Evolutionary conservation across 257 asterid genomes (phyloP).

Genomic region (Gardenia jasminoides): DNA sequence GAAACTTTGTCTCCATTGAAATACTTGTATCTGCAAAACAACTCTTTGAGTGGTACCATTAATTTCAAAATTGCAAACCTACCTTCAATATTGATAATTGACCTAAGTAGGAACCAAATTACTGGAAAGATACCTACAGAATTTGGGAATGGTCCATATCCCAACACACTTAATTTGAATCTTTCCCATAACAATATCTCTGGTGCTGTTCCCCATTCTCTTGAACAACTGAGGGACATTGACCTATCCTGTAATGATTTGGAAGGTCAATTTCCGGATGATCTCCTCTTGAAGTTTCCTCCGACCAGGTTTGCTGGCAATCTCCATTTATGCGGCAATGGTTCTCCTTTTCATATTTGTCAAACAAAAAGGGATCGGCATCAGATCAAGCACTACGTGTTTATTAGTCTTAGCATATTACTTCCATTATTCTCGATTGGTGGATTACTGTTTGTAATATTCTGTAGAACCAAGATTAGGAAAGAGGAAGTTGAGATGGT

Average conservation of each 20-base stretch:
- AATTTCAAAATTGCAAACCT: background rate
- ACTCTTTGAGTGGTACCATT: background rate
- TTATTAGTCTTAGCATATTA: background rate
- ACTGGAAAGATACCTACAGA: background rate
- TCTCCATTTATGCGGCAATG: background rate
- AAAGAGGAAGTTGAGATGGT: background rate
- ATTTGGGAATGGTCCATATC: background rate
- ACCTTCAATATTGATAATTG: background rate
- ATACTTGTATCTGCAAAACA: background rate
- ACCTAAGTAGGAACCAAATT: background rate
- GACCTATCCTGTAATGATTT: constrained; percentile 10
- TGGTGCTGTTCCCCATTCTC: background rate
- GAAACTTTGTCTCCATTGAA: background rate
- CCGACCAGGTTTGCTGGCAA: background rate
- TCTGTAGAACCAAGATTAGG: background rate
- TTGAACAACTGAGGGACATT: background rate
- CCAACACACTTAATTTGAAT: background rate
- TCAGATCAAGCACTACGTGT: background rate
- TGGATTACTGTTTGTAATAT: background rate
- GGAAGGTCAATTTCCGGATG: background rate
- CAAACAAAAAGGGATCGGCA: background rate
- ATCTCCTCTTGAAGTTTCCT: background rate
- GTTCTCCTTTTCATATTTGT: background rate
- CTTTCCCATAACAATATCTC: background rate
- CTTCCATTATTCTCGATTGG: background rate